Base-by-base conservation (phyloP, 805 yeast genomes). In the Candida oleophila region DNA sequence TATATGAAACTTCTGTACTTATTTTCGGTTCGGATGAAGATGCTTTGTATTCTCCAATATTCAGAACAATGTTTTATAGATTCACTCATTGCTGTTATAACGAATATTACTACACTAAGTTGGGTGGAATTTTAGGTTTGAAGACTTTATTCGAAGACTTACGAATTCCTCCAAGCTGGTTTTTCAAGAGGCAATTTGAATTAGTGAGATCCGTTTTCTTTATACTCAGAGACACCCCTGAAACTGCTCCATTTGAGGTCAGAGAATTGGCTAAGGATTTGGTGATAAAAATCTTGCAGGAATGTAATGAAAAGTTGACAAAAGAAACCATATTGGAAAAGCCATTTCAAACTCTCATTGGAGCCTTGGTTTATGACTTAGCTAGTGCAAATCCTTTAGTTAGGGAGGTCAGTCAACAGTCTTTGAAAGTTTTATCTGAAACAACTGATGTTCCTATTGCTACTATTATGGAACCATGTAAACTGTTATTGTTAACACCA, bases 21-120 rank as follows among this genome's bases (percentile, higher is more conserved):
- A 63, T 94, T 0, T 88, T 89, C 65, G 39, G 39, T 15, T 63
- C 73, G 0, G 73, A 74, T 1, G 87, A 82, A 16, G 78, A 81
- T 40, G 85, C 89, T 1, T 73, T 85, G 49, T 77, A 81, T 44
- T 86, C 88, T 46, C 89, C 96, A 1, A 75, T 90, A 33, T 78
- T 90, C 53, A 78, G 94, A 48, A 76, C 85, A 4, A 71, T 92
- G 72, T 83, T 88, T 54, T 84, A 89, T 43, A 85, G 84, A 44
- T 86, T 95, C 57, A 83, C 94, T 38, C 99, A 95, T 59, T 80
- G 89, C 39, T 91, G 98, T 66, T 94, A 87, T 61, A 95, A 88
- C 51, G 96, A 89, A 63, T 85, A 82, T 32, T 92, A 87, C 66
- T 88, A 87, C 61, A 77, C 83, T 30, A 94, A 94, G 55, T 74